Percentiles rank a stretch among this genome's conserved stretches.
phyloP scores from a whole-genome alignment of 2,329 filamentous ascomycete species.

The Helminthosporium solani region DNA sequence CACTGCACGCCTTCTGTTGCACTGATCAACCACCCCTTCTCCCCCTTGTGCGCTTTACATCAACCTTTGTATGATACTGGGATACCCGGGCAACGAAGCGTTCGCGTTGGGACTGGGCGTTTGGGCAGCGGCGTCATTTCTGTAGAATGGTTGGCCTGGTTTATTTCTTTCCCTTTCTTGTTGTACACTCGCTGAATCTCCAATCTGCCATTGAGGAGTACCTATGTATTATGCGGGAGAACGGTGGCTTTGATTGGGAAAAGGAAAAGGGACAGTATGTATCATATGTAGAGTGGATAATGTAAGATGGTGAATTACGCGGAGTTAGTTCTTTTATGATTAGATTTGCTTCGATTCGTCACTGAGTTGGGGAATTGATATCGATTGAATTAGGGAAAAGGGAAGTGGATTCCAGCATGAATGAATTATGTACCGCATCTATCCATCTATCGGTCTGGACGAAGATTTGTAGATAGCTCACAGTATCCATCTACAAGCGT shows the following conservation, averaged over 20 bases:
- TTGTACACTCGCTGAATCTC: not conserved
- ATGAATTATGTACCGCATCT: no score
- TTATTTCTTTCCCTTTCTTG: not conserved
- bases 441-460: no score
- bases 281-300: not conserved
- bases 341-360: no score
- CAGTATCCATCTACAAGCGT: no score
- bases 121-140: not conserved
- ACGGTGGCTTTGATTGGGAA: not conserved
- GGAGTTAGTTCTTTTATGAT: no score
- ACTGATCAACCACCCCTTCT: not conserved
- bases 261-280: not conserved
- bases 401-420: no score
- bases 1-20: not conserved
- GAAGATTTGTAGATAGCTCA: no score
- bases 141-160: not conserved
- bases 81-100: slow-evolving; percentile 4
- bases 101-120: slow-evolving; percentile 1
- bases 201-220: not conserved
- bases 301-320: not conserved
- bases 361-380: no score
- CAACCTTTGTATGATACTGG: slow-evolving; percentile 8
- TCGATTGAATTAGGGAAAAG: no score
- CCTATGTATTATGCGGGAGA: not conserved
- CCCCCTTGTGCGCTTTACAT: slow-evolving; percentile 4